These are phyloP conservation scores for Dipodascopsis tothii DNA, from an alignment of 805 yeast species.

Conservation along the genomic window DNA sequence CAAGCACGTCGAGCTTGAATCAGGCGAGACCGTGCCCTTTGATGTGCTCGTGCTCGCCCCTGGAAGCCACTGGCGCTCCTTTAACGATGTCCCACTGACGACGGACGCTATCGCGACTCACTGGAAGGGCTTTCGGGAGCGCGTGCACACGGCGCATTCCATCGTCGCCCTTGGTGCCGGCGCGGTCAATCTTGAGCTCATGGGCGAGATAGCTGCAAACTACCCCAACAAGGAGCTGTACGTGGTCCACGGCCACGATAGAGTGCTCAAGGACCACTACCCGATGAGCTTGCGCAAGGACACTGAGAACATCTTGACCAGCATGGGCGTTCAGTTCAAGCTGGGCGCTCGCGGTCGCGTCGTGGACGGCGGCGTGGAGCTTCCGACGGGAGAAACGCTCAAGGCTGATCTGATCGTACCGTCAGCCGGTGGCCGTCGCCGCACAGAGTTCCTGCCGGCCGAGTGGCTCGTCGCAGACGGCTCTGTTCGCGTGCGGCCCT, in stretches of 20 bases:
- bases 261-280: slow-evolving; percentile 16
- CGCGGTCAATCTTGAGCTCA: slow-evolving; percentile 46
- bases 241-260: slow-evolving; percentile 20
- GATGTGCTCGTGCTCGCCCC: slow-evolving; percentile 18
- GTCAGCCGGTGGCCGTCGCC: too few relatives aligned
- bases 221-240: slow-evolving; percentile 36
- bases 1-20: slow-evolving; percentile 7
- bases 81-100: slow-evolving; percentile 3
- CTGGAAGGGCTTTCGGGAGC: slow-evolving; percentile 13
- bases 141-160: slow-evolving; percentile 33
- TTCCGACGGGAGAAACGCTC: background rate
- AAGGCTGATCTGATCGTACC: slow-evolving; percentile 6
- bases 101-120: slow-evolving; percentile 1
- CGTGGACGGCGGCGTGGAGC: slow-evolving; percentile 10
- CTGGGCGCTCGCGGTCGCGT: slow-evolving; percentile 14
- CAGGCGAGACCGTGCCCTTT: slow-evolving; percentile 6
- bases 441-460: background rate
- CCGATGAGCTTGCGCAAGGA: slow-evolving; percentile 9
- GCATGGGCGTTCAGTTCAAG: slow-evolving; percentile 21
- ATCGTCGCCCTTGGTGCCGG: slow-evolving; percentile 49
- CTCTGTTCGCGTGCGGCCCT: slow-evolving; percentile 1
- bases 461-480: background rate
- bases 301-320: slow-evolving; percentile 15
- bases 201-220: slow-evolving; percentile 40
- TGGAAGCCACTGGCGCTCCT: slow-evolving; percentile 4